Conservation (phyloP, 1,284 basidiomycete genomes). For the Malassezia nana region DNA sequence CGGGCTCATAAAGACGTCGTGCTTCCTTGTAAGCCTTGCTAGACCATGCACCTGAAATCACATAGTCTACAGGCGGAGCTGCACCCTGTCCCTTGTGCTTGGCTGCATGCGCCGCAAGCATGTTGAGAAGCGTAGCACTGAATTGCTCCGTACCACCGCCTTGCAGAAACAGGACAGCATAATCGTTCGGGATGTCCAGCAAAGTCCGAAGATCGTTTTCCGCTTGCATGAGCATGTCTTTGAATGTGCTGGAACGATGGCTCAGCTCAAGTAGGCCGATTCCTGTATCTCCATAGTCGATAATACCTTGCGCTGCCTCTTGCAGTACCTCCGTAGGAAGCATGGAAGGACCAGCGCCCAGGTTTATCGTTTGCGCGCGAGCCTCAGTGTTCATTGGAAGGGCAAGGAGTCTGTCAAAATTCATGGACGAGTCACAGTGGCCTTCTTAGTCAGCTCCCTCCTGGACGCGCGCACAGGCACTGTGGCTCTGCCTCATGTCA, state of each 20-base stretch:
- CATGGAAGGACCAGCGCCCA: constrained; percentile 44
- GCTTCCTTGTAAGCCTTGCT: constrained; percentile 43
- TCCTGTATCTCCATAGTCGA: constrained; percentile 39
- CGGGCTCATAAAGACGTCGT: constrained; percentile 28
- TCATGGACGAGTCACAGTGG: background rate
- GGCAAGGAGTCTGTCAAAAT: background rate
- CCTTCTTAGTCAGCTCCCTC: background rate
- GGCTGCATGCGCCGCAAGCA: constrained; percentile 37
- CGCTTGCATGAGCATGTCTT: constrained; percentile 35
- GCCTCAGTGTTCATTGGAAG: background rate
- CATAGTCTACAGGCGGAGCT: constrained; percentile 44
- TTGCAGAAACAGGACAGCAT: constrained; percentile 43
- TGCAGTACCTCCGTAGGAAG: constrained; percentile 42
- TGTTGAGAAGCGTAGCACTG: constrained; percentile 41
- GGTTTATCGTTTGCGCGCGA: constrained; percentile 40
- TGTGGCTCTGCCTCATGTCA: constrained; percentile 16
- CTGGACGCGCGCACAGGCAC: background rate
- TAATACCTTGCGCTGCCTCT: constrained; percentile 38
- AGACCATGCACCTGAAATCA: constrained; percentile 43
- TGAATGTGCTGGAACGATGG: constrained; percentile 42
- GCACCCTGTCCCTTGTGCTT: constrained; percentile 17
- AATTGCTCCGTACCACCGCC: constrained; percentile 48
- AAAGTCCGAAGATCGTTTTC: constrained; percentile 39
- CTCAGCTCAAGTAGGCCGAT: constrained; percentile 47
- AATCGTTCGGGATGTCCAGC: constrained; percentile 33